Percentiles rank a stretch among this genome's conserved stretches.
Evolutionary conservation across 306 rosid species (phyloP).

Genomic region (Chamaecrista fasciculata): DNA sequence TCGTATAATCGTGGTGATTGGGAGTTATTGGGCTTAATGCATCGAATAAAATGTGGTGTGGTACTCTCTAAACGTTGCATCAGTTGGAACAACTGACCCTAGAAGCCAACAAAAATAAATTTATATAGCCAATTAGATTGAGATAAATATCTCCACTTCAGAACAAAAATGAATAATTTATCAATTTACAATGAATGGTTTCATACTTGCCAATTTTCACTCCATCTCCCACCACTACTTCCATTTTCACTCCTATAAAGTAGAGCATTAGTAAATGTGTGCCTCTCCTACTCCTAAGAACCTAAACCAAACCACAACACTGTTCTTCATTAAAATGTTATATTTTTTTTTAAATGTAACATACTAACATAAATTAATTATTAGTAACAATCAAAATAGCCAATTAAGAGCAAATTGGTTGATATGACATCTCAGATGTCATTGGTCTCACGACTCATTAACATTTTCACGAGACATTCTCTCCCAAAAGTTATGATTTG

Average conservation of each 20-base stretch:
- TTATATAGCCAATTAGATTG: constrained; percentile 12
- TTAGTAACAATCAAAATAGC: constrained; percentile 4
- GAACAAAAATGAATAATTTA: background rate
- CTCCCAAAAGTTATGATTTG: constrained; percentile 8
- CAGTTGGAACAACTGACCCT: constrained; percentile 85
- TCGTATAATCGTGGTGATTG: constrained; percentile 87
- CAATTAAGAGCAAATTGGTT: constrained; percentile 17
- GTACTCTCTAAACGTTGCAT: constrained; percentile 92
- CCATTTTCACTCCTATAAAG: background rate
- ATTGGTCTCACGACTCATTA: background rate
- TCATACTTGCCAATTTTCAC: constrained; percentile 17
- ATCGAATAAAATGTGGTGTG: constrained; percentile 98
- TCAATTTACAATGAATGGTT: constrained; percentile 19
- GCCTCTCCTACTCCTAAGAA: constrained; percentile 18
- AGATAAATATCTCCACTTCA: background rate
- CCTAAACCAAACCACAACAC: constrained; percentile 22
- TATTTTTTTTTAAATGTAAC: background rate
- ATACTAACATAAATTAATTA: background rate
- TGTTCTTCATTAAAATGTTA: constrained; percentile 3
- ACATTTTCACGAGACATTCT: constrained; percentile 3
- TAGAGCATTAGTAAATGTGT: background rate
- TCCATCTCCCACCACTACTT: constrained; percentile 2
- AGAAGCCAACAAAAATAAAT: constrained; percentile 32
- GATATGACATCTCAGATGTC: background rate
- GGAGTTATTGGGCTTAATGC: constrained; percentile 90